phyloP scores from a whole-genome alignment of 202 grass and related monocot species.

The Musa balbisiana region DNA sequence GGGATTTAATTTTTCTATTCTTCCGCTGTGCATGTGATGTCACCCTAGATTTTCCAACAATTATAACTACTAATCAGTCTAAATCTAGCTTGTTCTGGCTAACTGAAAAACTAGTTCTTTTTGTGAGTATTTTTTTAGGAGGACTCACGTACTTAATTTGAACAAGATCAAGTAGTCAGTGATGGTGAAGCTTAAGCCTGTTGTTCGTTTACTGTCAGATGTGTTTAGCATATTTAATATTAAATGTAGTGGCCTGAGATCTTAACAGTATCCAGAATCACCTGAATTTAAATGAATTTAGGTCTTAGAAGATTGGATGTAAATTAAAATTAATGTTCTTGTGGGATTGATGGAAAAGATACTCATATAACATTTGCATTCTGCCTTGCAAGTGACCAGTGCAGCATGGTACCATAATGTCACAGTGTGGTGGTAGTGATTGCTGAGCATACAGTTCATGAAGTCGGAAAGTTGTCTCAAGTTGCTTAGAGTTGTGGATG shows the following conservation, averaged over 20 bases:
- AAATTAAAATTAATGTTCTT: background rate
- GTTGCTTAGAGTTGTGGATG: no score
- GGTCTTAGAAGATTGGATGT: background rate
- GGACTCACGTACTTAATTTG: background rate
- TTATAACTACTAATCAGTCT: background rate
- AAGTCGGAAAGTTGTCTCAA: no score
- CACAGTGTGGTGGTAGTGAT: background rate
- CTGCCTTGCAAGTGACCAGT: background rate
- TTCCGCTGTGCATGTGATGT: no score
- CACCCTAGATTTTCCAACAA: no score
- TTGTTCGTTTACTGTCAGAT: background rate
- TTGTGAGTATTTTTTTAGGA: background rate
- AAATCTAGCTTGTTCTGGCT: background rate
- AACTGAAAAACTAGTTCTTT: background rate
- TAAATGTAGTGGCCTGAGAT: background rate
- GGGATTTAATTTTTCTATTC: no score
- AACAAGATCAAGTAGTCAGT: background rate
- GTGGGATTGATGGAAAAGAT: background rate
- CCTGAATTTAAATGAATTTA: background rate
- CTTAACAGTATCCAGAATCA: background rate
- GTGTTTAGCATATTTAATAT: background rate
- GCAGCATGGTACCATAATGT: background rate
- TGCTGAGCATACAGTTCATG: background rate
- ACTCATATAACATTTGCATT: background rate
- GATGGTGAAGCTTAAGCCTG: background rate